Percentiles rank a stretch among this genome's conserved stretches.
Evolutionary conservation across 2,329 filamentous ascomycete genomes (phyloP).

Genomic region (Aspergillus sergii): DNA sequence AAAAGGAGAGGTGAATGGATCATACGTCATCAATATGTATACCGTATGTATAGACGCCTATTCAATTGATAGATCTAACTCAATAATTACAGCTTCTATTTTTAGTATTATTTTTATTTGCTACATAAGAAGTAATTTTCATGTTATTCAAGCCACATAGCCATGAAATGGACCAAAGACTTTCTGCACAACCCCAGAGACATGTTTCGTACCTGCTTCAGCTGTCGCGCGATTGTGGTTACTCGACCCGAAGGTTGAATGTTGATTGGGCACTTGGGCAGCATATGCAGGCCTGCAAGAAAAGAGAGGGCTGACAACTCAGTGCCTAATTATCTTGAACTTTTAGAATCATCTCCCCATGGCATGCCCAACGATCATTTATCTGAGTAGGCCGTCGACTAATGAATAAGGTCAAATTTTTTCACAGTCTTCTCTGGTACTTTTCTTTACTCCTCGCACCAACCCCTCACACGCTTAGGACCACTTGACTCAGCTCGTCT

Average conservation of each 20-base stretch:
- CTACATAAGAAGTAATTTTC: neutral
- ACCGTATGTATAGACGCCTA: neutral
- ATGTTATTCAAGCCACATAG: neutral
- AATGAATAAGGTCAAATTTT: slow-evolving; percentile 4
- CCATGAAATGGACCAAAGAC: neutral
- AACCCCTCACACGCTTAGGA: neutral
- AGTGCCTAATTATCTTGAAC: slow-evolving; percentile 11
- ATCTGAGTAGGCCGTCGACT: slow-evolving; percentile 15
- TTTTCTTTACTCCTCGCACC: slow-evolving; percentile 6
- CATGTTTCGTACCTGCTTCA: slow-evolving; percentile 1
- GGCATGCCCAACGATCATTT: slow-evolving; percentile 12
- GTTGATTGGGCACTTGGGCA: slow-evolving; percentile 29
- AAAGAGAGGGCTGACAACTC: slow-evolving; percentile 7
- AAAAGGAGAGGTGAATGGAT: neutral
- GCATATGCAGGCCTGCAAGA: slow-evolving; percentile 13
- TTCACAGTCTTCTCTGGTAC: neutral
- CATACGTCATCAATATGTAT: neutral
- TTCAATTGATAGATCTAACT: neutral
- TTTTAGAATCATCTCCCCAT: neutral
- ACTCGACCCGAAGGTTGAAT: neutral
- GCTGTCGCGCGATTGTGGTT: neutral
- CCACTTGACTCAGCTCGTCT: slow-evolving; percentile 20
- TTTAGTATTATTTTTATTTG: neutral
- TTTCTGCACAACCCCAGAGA: neutral
- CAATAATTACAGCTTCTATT: neutral